Percentiles rank a stretch among this genome's conserved stretches.
These are phyloP conservation scores for Hypoxylon crocopeplum DNA, from an alignment of 495 filamentous ascomycete genomes.

Conservation along the genomic window DNA sequence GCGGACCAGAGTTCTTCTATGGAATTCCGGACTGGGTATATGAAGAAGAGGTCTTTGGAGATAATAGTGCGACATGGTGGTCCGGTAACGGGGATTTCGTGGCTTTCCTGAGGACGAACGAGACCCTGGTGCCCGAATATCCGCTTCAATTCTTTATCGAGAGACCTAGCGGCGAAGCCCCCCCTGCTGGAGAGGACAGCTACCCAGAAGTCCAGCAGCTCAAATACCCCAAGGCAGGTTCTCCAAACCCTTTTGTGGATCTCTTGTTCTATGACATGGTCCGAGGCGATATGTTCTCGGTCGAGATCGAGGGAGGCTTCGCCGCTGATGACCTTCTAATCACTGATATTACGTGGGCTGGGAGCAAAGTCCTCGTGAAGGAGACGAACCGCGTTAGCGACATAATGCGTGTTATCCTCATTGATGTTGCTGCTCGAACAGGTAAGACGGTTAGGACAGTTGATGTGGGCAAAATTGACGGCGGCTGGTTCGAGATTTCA, in stretches of 20 bases:
- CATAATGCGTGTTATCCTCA: constrained; percentile 79
- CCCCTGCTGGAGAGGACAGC: constrained; percentile 75
- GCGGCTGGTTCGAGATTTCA: constrained; percentile 96
- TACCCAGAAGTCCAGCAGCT: constrained; percentile 92
- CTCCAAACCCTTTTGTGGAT: constrained; percentile 88
- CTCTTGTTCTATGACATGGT: constrained; percentile 87
- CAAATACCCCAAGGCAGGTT: constrained; percentile 97
- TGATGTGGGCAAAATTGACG: constrained; percentile 82
- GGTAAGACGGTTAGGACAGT: constrained; percentile 79
- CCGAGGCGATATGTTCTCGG: constrained; percentile 78
- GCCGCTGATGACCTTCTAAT: constrained; percentile 83
- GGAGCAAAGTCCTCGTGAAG: constrained; percentile 79
- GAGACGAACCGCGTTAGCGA: constrained; percentile 97
- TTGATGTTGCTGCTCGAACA: constrained; percentile 77
- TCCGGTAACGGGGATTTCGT: constrained; percentile 85
- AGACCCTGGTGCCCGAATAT: constrained; percentile 89
- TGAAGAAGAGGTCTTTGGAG: constrained; percentile 90
- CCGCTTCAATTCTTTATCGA: constrained; percentile 94
- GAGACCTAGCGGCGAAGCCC: constrained; percentile 77
- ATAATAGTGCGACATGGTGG: constrained; percentile 92
- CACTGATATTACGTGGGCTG: constrained; percentile 92
- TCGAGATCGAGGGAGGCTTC: constrained; percentile 80
- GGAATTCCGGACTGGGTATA: constrained; percentile 99
- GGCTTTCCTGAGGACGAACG: constrained; percentile 91
- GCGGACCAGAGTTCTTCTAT: constrained; percentile 86